A percentile compares a stretch with the other conserved stretches of the same genome.
phyloP scores from a whole-genome alignment of 176 grass and related monocot genomes.

The Microstegium vimineum region DNA sequence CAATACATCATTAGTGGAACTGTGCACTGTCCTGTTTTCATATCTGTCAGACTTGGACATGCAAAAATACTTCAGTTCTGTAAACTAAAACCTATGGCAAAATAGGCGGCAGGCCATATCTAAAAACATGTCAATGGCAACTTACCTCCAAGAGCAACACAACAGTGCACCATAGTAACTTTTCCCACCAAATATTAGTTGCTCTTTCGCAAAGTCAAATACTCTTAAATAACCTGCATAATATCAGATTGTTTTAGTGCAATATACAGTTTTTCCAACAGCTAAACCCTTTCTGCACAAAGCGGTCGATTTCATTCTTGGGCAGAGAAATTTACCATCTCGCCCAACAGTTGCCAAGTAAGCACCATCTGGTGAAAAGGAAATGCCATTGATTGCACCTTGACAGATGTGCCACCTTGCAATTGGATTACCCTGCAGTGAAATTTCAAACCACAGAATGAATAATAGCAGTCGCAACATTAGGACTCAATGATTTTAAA shows the following conservation, averaged over 20 bases:
- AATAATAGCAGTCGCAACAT: constrained; percentile 15
- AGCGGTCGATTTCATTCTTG: constrained; percentile 6
- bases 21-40: background rate
- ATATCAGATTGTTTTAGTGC: constrained; percentile 24
- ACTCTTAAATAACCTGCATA: constrained; percentile 96
- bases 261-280: background rate
- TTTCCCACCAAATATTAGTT: constrained; percentile 96
- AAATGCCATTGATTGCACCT: constrained; percentile 87
- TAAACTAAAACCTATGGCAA: background rate
- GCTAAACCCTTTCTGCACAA: background rate
- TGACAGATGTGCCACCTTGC: constrained; percentile 96
- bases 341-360: constrained; percentile 87
- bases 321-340: constrained; percentile 68
- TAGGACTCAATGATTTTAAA: background rate
- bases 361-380: constrained; percentile 79
- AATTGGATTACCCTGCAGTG: constrained; percentile 73
- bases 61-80: background rate
- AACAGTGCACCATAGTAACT: constrained; percentile 96
- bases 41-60: constrained; percentile 6
- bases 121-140: constrained; percentile 17
- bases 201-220: constrained; percentile 82
- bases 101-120: background rate
- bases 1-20: background rate
- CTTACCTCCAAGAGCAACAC: constrained; percentile 98
- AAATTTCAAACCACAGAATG: constrained; percentile 37